Percentiles rank a stretch among this genome's conserved stretches.
Conservation (phyloP, 495 filamentous ascomycete genomes). For the Hyphodiscus hymeniophilus region DNA sequence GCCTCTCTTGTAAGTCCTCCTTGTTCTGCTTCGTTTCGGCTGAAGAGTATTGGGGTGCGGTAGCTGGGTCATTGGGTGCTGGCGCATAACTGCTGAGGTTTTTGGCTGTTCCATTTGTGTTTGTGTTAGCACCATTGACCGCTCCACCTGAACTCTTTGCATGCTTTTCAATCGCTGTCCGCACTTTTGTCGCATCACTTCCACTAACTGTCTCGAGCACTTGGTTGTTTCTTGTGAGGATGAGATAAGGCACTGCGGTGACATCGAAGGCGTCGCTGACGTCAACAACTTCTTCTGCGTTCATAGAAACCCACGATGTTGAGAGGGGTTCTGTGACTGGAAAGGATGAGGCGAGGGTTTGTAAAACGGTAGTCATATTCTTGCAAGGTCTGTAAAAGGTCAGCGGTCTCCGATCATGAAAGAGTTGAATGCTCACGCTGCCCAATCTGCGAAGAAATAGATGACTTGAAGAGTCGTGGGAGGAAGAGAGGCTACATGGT, state of each 20-base stretch:
- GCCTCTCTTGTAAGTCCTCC: constrained; percentile 69
- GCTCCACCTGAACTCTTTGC: constrained; percentile 31
- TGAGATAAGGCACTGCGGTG: constrained; percentile 84
- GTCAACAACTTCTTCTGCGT: constrained; percentile 84
- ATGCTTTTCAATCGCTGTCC: constrained; percentile 74
- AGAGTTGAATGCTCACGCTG: constrained; percentile 44
- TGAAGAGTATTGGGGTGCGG: constrained; percentile 28
- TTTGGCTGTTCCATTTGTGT: constrained; percentile 25
- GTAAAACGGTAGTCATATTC: constrained; percentile 84
- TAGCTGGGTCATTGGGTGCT: constrained; percentile 34
- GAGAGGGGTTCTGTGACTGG: constrained; percentile 52
- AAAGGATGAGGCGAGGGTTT: constrained; percentile 76
- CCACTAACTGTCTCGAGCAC: constrained; percentile 77
- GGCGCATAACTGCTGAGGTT: constrained; percentile 36
- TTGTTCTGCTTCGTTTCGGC: constrained; percentile 50
- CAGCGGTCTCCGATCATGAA: background rate
- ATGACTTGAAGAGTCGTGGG: constrained; percentile 64
- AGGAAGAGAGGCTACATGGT: constrained; percentile 54
- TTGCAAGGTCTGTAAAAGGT: constrained; percentile 45
- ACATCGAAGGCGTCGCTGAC: constrained; percentile 87
- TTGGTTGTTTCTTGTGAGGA: constrained; percentile 61
- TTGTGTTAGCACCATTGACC: constrained; percentile 16
- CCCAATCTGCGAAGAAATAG: constrained; percentile 95
- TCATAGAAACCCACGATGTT: constrained; percentile 76
- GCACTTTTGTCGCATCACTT: constrained; percentile 75